Evolutionary conservation across 495 filamentous ascomycete genomes (phyloP).

Genomic region (Cairneyella variabilis): DNA sequence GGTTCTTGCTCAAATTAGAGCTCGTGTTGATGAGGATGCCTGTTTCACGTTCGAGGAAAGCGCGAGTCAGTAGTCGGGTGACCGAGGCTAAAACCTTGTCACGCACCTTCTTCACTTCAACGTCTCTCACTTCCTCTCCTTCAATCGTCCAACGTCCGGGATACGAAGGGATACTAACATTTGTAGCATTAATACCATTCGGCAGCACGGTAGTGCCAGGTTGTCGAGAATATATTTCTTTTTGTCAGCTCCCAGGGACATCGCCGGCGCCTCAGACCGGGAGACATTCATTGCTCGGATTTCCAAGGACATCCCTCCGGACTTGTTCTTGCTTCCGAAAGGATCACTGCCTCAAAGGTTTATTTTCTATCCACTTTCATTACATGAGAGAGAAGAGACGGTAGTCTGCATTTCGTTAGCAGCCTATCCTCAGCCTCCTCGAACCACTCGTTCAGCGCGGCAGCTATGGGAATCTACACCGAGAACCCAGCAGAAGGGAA

Average conservation of each 20-base stretch:
- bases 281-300: conserved; percentile 5
- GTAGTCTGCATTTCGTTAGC: conserved; percentile 21
- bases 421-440: conserved; percentile 23
- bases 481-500: neutral
- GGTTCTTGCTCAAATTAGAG: too few relatives aligned
- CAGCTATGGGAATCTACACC: conserved; percentile 12
- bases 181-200: conserved; percentile 17
- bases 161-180: conserved; percentile 10
- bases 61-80: conserved; percentile 15
- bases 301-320: neutral
- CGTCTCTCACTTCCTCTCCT: conserved; percentile 25
- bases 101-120: conserved; percentile 16
- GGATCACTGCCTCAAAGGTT: neutral
- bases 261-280: neutral
- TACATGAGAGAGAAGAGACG: conserved; percentile 21
- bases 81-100: conserved; percentile 3
- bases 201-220: neutral
- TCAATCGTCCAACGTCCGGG: conserved; percentile 1
- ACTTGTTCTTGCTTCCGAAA: neutral
- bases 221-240: conserved; percentile 2
- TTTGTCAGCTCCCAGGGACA: neutral
- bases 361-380: conserved; percentile 4
- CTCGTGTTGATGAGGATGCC: too few relatives aligned
- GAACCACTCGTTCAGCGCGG: conserved; percentile 12
- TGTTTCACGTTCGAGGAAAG: too few relatives aligned